Evolutionary conservation across 352 stramenopile species (phyloP).

Genomic region (Phytophthora podocarpi): DNA sequence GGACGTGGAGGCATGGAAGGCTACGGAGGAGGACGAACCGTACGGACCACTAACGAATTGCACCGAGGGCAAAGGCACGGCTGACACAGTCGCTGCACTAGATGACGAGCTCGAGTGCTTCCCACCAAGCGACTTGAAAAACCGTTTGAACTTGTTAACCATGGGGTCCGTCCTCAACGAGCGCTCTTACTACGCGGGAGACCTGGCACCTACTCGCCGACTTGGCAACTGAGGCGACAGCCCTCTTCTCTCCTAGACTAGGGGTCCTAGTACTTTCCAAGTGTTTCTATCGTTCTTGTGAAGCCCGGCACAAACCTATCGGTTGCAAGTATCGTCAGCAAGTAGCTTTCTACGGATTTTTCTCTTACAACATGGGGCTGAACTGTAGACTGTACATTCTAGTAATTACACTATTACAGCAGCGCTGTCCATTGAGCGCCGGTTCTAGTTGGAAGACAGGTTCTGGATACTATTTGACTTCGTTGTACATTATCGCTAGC

Average conservation of each 20-base stretch:
- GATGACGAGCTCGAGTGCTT: constrained; percentile 38
- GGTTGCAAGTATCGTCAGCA: not conserved
- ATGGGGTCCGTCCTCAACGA: constrained; percentile 17
- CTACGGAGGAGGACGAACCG: constrained; percentile 41
- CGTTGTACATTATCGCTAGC: too few species aligned
- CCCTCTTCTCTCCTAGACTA: not conserved
- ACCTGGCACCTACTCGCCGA: constrained; percentile 3
- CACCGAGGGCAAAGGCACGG: constrained; percentile 6
- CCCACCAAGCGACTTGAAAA: constrained; percentile 52
- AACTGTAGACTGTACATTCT: constrained; percentile 14
- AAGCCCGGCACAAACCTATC: constrained; percentile 14
- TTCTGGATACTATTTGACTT: constrained; percentile 15
- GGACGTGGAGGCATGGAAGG: constrained; percentile 39
- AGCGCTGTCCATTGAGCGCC: too few species aligned
- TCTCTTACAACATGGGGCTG: too few species aligned
- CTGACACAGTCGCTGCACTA: not conserved
- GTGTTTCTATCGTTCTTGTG: constrained; percentile 14
- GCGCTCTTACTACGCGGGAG: not conserved
- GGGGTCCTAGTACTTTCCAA: constrained; percentile 3
- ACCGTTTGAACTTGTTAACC: constrained; percentile 60
- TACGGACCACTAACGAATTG: constrained; percentile 42
- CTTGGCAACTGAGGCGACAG: constrained; percentile 20
- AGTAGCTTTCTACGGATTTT: constrained; percentile 8
- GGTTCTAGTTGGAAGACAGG: constrained; percentile 5
- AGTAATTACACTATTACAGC: too few species aligned